Evolutionary conservation across 768 basidiomycete species (phyloP), one percentile per base, ranked within the genome.

Genomic region (Tulasnella calospora): DNA sequence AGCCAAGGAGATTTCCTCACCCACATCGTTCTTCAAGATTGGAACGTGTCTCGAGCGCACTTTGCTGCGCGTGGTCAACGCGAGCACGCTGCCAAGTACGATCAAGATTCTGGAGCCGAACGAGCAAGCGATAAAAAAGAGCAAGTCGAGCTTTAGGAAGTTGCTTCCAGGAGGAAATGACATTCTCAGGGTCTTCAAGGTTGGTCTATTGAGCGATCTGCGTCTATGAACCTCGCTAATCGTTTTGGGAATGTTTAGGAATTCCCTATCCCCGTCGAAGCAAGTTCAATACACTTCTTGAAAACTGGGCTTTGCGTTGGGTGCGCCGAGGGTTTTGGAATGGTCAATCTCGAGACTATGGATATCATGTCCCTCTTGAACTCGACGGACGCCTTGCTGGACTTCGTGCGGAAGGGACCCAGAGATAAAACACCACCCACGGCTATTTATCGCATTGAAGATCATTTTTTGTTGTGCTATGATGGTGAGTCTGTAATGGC

Each of bases 211-310:
- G 3, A 6, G 27, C 6, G 13, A 38, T 17, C n/a, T 17, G 21
- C 6, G 70, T 47, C 35, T 23, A 17, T 5, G 30, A 27, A 13
- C 17, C 79, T 4, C 38, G 27, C 41, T 78, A 10, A 33, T 23
- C 4, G 19, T 19, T 12, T 13, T 36, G 41, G 67, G 40, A 1
- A 70, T 69, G 21, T 80, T 3, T 82, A 98, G 95, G 97, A 99
- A 84, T 99, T 99, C 86, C 99, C 99, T 83, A 98, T 99, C 79
- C 97, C 98, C 0, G 95, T 97, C 17, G 96, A 99, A 84, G 96
- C 95, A 73, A 94, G 91, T 78, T 98, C 96, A 17, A 93, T 99
- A 33, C 97, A 98, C 85, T 98, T 97, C 86, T 88, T 99, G 81
- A 98, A 97, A 87, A 98, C 97, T 70, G 94, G 92, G 85, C 89